Evolutionary conservation across 257 asterid species (phyloP).

Genomic region (Rhazya stricta): DNA sequence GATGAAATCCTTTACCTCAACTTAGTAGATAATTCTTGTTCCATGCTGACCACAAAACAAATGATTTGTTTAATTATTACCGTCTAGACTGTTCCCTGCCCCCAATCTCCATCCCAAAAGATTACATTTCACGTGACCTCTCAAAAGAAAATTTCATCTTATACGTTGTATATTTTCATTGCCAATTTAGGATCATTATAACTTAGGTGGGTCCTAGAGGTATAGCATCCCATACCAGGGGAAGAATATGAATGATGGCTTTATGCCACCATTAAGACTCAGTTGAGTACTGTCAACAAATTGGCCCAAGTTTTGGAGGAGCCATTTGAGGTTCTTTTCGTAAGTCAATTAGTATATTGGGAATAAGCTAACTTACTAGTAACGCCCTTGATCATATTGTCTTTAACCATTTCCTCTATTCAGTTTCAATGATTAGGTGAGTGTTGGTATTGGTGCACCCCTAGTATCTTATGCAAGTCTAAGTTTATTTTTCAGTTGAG

Average conservation of each 20-base stretch:
- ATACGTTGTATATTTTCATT: neutral
- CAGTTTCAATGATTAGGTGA: neutral
- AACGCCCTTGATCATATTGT: neutral
- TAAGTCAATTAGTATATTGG: neutral
- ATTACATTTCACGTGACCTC: neutral
- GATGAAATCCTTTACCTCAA: neutral
- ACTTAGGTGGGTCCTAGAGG: too few species aligned
- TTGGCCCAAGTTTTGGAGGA: too few species aligned
- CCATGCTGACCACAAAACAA: neutral
- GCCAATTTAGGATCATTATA: neutral
- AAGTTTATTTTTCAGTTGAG: too few species aligned
- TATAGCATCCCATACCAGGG: too few species aligned
- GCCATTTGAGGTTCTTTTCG: neutral
- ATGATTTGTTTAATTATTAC: neutral
- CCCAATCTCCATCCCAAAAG: neutral
- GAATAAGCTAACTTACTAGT: neutral
- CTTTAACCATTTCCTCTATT: neutral
- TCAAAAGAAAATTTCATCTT: neutral
- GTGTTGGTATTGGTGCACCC: neutral
- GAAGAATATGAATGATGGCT: too few species aligned
- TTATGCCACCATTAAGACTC: too few species aligned
- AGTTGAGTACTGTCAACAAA: neutral
- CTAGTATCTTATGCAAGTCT: too few species aligned
- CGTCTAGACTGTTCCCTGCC: too few species aligned
- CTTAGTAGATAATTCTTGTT: neutral